Conservation (phyloP, 2,329 filamentous ascomycete species). For the Claviceps maximensis region DNA sequence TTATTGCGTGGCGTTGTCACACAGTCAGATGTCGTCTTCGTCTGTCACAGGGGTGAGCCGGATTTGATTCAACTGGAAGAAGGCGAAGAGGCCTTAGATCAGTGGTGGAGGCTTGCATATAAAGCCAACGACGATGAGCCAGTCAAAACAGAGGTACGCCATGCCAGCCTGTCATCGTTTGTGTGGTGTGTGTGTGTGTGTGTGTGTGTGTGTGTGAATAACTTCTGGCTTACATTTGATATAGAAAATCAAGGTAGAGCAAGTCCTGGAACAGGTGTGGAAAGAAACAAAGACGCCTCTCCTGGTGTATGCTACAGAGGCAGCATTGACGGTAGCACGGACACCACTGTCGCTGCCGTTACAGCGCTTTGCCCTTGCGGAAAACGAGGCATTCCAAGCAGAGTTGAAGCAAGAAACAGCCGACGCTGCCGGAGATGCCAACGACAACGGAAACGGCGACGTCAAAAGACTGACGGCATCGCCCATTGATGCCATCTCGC, state of each 20-base stretch:
- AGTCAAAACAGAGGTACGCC: slow-evolving; percentile 35
- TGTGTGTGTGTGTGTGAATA: background rate
- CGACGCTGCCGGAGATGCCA: slow-evolving; percentile 10
- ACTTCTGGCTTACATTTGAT: background rate
- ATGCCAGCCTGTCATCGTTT: background rate
- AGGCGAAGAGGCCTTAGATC: slow-evolving; percentile 22
- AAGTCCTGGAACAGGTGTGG: slow-evolving; percentile 32
- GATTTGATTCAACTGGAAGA: slow-evolving; percentile 30
- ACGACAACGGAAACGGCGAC: background rate
- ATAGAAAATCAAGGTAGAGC: slow-evolving; percentile 37
- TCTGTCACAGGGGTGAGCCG: slow-evolving; percentile 31
- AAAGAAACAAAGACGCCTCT: slow-evolving; percentile 33
- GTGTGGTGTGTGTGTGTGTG: background rate
- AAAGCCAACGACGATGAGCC: slow-evolving; percentile 24
- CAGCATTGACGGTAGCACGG: slow-evolving; percentile 24
- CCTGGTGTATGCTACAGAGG: slow-evolving; percentile 41
- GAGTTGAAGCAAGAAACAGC: slow-evolving; percentile 30
- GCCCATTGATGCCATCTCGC: slow-evolving; percentile 27
- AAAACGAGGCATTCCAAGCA: slow-evolving; percentile 38
- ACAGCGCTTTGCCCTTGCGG: slow-evolving; percentile 34
- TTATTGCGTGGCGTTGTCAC: slow-evolving; percentile 38
- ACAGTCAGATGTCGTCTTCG: slow-evolving; percentile 32
- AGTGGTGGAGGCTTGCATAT: slow-evolving; percentile 44
- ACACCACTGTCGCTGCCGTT: slow-evolving; percentile 24
- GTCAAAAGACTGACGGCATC: slow-evolving; percentile 4